Evolutionary conservation across 352 stramenopile species (phyloP), one percentile per base, ranked within the genome.

Genomic region (Phytopythium aichiense): DNA sequence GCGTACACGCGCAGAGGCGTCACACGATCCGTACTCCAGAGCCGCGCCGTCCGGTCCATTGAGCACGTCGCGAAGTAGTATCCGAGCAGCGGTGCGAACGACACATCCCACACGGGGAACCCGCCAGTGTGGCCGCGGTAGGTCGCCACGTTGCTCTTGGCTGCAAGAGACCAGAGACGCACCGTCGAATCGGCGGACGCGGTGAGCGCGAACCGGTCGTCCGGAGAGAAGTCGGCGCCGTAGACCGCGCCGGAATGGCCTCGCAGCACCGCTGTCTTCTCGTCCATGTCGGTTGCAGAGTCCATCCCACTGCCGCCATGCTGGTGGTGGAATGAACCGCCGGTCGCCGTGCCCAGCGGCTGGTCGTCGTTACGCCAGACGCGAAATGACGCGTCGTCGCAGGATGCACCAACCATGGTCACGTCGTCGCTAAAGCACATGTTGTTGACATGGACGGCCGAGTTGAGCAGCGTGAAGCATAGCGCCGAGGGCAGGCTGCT

Each of bases 61-160:
- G 90, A 97, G 62, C 88, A 95, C 13, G 91, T 97, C 22, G 91
- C 94, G 78, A 98, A 99, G 65, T 98, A 98, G 72, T 98, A 98
- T 15, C 96, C 96, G 20, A 84, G 82, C 38, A 51, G 25, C 18
- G 90, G 89, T 13, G 86, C 78, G 63, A 97, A 98, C 0, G 74
- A 71, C 7, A 98, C 92, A 58, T 97, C 95, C 94, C 94, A 98
- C 12, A 98, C 87, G 3, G 94, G 92, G 40, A 74, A 84, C 6
- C 66, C 71, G 40, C 76, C 72, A n/a, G 73, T 65, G 62, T 94
- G 86, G 9, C 80, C 88, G 15, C 86, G 80, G 61, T 93, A 94
- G 11, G 87, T 81, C 6, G 75, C 81, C 42, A 94, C 66, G 50
- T 92, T 92, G 61, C 74, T 91, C 67, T 88, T 88, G 1, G 81